Conservation (phyloP, 768 basidiomycete species). For the Collybiopsis confluens region DNA sequence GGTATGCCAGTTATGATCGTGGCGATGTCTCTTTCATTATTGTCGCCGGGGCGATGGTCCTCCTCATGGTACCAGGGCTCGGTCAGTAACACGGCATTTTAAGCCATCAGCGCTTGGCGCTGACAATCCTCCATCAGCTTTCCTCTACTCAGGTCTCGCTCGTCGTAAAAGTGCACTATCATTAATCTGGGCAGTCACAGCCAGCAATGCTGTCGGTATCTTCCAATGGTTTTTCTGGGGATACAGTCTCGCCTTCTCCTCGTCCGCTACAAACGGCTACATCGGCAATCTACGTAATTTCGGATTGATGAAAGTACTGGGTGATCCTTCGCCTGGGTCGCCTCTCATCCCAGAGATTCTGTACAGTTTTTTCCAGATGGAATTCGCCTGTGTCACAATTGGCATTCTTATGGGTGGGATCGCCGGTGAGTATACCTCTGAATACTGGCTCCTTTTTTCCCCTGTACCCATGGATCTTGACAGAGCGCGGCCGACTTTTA, state of each 20-base stretch:
- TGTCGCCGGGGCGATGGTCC: conserved; percentile 63
- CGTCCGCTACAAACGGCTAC: conserved; percentile 58
- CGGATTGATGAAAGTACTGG: conserved; percentile 69
- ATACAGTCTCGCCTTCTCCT: conserved; percentile 7
- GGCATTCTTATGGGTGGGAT: conserved; percentile 74
- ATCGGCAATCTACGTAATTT: conserved; percentile 81
- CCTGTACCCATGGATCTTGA: background rate
- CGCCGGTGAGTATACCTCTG: conserved; percentile 31
- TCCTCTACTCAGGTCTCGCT: conserved; percentile 75
- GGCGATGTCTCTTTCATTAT: conserved; percentile 74
- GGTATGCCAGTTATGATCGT: conserved; percentile 50
- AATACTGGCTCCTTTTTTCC: background rate
- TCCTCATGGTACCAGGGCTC: conserved; percentile 75
- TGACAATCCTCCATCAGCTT: conserved; percentile 34
- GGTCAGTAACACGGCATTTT: conserved; percentile 31
- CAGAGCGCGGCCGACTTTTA: conserved; percentile 76
- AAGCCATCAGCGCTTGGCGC: background rate
- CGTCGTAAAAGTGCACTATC: conserved; percentile 55
- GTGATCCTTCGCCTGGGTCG: conserved; percentile 70
- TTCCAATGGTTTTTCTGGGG: conserved; percentile 84
- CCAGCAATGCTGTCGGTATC: conserved; percentile 70
- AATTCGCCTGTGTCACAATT: conserved; percentile 79
- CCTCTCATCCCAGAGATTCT: conserved; percentile 78
- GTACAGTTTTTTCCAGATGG: conserved; percentile 86
- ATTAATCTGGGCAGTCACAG: conserved; percentile 25